Evolutionary conservation across 805 yeast genomes (phyloP).

Genomic region (Jamesozyma hellenica): DNA sequence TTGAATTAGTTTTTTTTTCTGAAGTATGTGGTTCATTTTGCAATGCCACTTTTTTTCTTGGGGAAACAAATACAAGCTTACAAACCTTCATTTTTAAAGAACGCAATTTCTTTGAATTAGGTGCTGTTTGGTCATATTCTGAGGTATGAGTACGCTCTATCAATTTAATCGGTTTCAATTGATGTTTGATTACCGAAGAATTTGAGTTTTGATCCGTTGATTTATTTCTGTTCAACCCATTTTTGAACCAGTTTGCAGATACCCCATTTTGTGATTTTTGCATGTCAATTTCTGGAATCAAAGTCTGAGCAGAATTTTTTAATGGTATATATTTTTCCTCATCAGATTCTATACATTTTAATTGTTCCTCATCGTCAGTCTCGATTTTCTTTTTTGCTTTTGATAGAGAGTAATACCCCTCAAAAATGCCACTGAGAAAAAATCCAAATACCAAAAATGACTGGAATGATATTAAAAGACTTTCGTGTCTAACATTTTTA

Average conservation of each 20-base stretch:
- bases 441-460: constrained; percentile 14
- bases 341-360: neutral
- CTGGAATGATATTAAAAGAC: constrained; percentile 13
- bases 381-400: neutral
- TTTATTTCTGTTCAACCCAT: constrained; percentile 1
- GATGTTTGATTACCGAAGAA: constrained; percentile 23
- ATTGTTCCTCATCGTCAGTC: constrained; percentile 2
- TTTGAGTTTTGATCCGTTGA: constrained; percentile 15
- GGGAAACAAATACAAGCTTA: neutral
- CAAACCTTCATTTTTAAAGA: constrained; percentile 1
- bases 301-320: constrained; percentile 28
- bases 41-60: constrained; percentile 1
- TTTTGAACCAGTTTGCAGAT: constrained; percentile 1
- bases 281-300: constrained; percentile 24
- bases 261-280: neutral
- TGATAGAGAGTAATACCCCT: constrained; percentile 6
- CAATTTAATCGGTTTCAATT: constrained; percentile 5
- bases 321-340: constrained; percentile 18
- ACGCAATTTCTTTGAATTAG: neutral
- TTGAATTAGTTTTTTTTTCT: neutral
- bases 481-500: constrained; percentile 3
- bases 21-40: neutral
- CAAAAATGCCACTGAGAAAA: constrained; percentile 15
- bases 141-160: neutral
- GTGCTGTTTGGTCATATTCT: neutral